These are phyloP conservation scores for Epichloe uncinata DNA, from an alignment of 2,329 filamentous ascomycete genomes.

Conservation along the genomic window DNA sequence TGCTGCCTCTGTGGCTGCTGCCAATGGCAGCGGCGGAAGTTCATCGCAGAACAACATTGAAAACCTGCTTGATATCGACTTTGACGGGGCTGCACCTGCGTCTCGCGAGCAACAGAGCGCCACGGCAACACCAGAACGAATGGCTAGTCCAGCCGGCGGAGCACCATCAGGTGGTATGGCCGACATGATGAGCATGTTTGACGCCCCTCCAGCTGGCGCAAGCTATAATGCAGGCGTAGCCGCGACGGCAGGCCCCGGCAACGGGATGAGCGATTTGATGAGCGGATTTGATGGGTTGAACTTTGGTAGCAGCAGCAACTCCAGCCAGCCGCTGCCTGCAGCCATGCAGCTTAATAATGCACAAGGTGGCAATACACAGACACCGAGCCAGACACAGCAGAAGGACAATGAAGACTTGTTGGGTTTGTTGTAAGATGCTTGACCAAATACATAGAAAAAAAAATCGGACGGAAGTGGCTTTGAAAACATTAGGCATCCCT, in stretches of 20 bases:
- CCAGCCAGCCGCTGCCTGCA: constrained; percentile 50
- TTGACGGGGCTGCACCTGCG: constrained; percentile 87
- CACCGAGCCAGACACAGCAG: constrained; percentile 30
- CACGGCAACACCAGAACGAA: constrained; percentile 53
- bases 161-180: constrained; percentile 37
- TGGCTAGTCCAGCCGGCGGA: constrained; percentile 45
- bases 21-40: constrained; percentile 42
- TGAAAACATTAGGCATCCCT: neutral
- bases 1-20: constrained; percentile 65
- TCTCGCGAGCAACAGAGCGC: constrained; percentile 50
- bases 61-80: constrained; percentile 91
- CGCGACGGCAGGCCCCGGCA: constrained; percentile 24
- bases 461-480: neutral
- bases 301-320: constrained; percentile 41
- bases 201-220: constrained; percentile 42
- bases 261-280: constrained; percentile 76
- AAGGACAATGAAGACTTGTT: constrained; percentile 49
- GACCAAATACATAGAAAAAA: neutral
- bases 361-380: constrained; percentile 11
- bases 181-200: constrained; percentile 58
- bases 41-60: constrained; percentile 66
- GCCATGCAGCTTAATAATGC: constrained; percentile 39
- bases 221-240: constrained; percentile 21
- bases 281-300: constrained; percentile 77
- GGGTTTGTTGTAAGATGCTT: constrained; percentile 25